A percentile compares a stretch with the other conserved stretches of the same genome.
phyloP scores from a whole-genome alignment of 2,329 filamentous ascomycete species.

The Ophiostoma tasmaniense region DNA sequence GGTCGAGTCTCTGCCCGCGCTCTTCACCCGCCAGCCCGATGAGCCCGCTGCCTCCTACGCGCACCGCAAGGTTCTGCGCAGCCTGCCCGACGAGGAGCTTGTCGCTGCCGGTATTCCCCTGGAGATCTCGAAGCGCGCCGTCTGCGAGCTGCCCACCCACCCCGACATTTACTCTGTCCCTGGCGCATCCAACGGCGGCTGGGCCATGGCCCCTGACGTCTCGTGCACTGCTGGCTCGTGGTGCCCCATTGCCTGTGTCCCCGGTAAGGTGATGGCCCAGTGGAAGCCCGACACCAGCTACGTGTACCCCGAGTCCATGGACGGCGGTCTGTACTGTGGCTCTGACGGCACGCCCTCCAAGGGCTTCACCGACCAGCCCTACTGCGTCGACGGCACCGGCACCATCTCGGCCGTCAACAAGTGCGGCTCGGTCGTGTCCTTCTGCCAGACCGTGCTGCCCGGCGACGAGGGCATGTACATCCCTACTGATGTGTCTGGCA shows the following conservation, averaged over 20 bases:
- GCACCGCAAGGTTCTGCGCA: constrained; percentile 16
- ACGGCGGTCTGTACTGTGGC: constrained; percentile 67
- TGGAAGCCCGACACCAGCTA: constrained; percentile 68
- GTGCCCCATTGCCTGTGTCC: constrained; percentile 68
- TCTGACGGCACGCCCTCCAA: constrained; percentile 56
- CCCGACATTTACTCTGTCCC: constrained; percentile 61
- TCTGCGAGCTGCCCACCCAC: constrained; percentile 58
- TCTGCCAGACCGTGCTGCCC: constrained; percentile 72
- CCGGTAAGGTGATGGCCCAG: constrained; percentile 69
- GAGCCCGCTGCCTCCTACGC: neutral
- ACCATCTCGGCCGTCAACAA: constrained; percentile 59
- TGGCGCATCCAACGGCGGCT: constrained; percentile 60
- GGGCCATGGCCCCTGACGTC: constrained; percentile 72
- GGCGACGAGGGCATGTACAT: constrained; percentile 79
- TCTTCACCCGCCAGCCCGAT: neutral
- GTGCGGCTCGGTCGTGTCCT: constrained; percentile 52
- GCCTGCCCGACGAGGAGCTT: constrained; percentile 25
- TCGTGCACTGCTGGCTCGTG: constrained; percentile 58
- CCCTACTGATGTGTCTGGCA: constrained; percentile 56
- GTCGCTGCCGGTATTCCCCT: neutral
- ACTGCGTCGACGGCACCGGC: constrained; percentile 63
- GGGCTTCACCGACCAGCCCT: constrained; percentile 58
- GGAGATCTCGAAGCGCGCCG: constrained; percentile 38
- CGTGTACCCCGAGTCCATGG: constrained; percentile 62
- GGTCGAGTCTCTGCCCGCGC: constrained; percentile 11